Evolutionary conservation across 495 filamentous ascomycete genomes (phyloP).

Genomic region (Penicillium fimorum): DNA sequence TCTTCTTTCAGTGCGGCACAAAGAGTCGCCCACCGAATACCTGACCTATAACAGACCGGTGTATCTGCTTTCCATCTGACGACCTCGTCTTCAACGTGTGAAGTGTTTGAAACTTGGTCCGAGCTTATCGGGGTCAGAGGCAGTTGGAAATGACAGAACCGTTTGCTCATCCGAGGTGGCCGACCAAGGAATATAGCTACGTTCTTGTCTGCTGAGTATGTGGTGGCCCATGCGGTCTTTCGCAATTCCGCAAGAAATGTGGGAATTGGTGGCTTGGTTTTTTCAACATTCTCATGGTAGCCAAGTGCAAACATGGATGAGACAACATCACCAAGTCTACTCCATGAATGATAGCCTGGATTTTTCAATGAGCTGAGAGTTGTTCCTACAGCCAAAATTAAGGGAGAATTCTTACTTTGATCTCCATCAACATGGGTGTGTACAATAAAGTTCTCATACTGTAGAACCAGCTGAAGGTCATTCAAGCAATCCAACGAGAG

Average conservation of each 20-base stretch:
- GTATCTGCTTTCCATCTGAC: not conserved
- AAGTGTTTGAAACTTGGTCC: conserved; percentile 10
- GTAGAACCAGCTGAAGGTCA: conserved; percentile 41
- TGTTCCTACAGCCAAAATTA: not conserved
- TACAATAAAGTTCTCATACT: conserved; percentile 48
- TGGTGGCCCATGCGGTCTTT: conserved; percentile 37
- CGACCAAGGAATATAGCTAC: conserved; percentile 44
- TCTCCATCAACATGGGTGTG: conserved; percentile 46
- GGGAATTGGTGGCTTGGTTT: conserved; percentile 27
- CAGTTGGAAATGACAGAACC: conserved; percentile 43
- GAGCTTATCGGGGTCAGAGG: conserved; percentile 16
- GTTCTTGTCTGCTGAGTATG: conserved; percentile 46
- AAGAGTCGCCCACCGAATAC: conserved; percentile 39
- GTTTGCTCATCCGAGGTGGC: conserved; percentile 42
- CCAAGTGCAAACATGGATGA: conserved; percentile 44
- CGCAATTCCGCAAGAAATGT: conserved; percentile 37
- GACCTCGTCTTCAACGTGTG: conserved; percentile 9
- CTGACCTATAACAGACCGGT: conserved; percentile 27
- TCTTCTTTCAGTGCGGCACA: conserved; percentile 43
- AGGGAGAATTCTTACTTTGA: conserved; percentile 32
- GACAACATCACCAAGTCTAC: conserved; percentile 41
- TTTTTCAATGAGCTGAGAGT: not conserved
- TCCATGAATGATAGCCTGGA: conserved; percentile 44
- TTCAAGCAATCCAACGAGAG: conserved; percentile 45
- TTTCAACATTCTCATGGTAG: conserved; percentile 43